Base-by-base conservation (phyloP, 2,329 filamentous ascomycete genomes). In the Gremmenia infestans region DNA sequence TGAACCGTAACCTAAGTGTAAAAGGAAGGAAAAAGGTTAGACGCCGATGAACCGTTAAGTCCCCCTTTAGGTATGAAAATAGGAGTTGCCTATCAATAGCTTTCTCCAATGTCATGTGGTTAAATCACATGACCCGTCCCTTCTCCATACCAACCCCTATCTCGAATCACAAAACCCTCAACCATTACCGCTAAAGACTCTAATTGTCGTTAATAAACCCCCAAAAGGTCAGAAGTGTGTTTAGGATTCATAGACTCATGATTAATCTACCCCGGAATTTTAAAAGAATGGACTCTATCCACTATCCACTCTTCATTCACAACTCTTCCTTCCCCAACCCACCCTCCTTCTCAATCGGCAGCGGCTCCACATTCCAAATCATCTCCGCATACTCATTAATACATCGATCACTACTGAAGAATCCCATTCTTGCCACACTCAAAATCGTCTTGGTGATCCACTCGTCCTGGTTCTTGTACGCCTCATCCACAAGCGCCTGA, bases 361-460 rank as follows among this genome's bases (percentile, higher is more conserved):
- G 52, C 9, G 93, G 92, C 78, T 97, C 93, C 40, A 96, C 79
- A 69, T 97, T 97, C 94, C 94, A 99, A 72, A 99, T 97, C 61
- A 81, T 86, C 72, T 99, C 93, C 0, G 94, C 94, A 74, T 99
- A 99, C 79, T 97, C 92, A 67, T 93, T 90, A 72, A 97, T 97
- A 75, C 93, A 96, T 40, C 93, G 83, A 72, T 97, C 93, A 61
- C 88, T 93, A 65, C 86, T 92, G 78, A 97, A 97, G 82, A 97
- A 97, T 39, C 93, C 94, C 94, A 99, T 99, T 42, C 92, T 81
- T 6, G 91, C 81, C 17, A 99, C 94, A 57, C 88, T 89, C 43
- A 82, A 86, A 69, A 99, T 97, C 61, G 82, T 87, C 81, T 97
- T 97, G 60, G 84, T 87, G 56, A 95, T 76, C 94, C 94, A 99